Base-by-base conservation (phyloP, 768 basidiomycete genomes). In the Hypholoma sublateritium region DNA sequence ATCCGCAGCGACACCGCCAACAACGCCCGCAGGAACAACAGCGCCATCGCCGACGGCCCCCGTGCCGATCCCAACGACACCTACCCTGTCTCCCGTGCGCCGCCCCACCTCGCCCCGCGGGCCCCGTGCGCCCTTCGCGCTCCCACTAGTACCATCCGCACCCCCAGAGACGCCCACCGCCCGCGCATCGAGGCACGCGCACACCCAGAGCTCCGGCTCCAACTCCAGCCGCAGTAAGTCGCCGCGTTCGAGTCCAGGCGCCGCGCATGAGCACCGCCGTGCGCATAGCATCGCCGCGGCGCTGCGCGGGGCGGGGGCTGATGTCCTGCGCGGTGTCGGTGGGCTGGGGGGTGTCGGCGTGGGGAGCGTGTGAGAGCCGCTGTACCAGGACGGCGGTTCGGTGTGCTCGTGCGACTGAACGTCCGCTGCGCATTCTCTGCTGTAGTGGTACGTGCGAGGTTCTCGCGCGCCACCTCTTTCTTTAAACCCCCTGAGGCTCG, bases 201-300 rank as follows among this genome's bases (percentile, higher is more conserved):
- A 32, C 32, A 56, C 51, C 0, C 55, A 24, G 14, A 39, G 32
- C 48, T 8, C 24, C 19, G 3, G 24, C 39, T 14, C 3, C 49
- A 17, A 22, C 48, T 19, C 42, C 8, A 28, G 17, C 21, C 34
- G 41, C 22, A 17, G 8, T 43, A 4, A 14, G 17, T 19, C 56
- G n/a, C 34, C 57, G 24, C 24, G n/a, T 17, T 16, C 25, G 13
- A 34, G 50, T 1, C 16, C 47, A 6, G 9, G 28, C 17, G 36
- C 47, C 19, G 17, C 50, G 48, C 50, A 47, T 17, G 17, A 49
- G 48, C 50, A 47, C 22, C 55, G 61, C 47, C 60, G 68, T 1
- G 67, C 64, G 44, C 61, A 57, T 22, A 72, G 72, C 12, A 72
- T 75, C 50, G 70, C 71, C 9, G 50, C 65, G 36, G 66, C 60